Evolutionary conservation across 2,329 filamentous ascomycete species (phyloP).

Genomic region (Biscogniauxia sp.): DNA sequence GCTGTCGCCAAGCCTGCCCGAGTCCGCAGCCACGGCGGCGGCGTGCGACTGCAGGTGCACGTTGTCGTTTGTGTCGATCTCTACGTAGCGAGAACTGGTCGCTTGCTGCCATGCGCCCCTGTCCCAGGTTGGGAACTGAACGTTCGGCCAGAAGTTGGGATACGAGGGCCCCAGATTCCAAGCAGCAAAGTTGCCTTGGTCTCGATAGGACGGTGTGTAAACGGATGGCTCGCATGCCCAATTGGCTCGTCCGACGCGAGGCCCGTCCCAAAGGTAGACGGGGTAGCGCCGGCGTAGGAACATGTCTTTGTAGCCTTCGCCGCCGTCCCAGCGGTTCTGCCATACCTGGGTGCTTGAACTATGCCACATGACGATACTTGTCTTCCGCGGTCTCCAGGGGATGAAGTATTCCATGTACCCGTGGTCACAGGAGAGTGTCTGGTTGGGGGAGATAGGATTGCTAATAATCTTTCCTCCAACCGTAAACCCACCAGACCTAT

Average conservation of each 20-base stretch:
- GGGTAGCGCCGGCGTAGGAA: constrained; percentile 37
- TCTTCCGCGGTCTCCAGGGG: constrained; percentile 32
- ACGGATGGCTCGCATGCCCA: constrained; percentile 33
- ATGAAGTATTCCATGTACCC: constrained; percentile 40
- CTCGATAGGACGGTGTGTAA: constrained; percentile 33
- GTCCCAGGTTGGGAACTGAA: constrained; percentile 34
- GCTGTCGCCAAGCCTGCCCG: constrained; percentile 28
- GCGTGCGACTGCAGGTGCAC: constrained; percentile 34
- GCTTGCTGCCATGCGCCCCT: constrained; percentile 34
- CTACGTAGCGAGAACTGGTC: constrained; percentile 34
- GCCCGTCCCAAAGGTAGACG: constrained; percentile 39
- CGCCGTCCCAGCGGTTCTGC: constrained; percentile 39
- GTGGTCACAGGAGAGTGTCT: constrained; percentile 37
- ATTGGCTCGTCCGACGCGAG: constrained; percentile 36
- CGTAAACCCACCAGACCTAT: constrained; percentile 35
- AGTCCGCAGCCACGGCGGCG: constrained; percentile 34
- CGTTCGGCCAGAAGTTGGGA: constrained; percentile 32
- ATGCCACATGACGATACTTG: constrained; percentile 39
- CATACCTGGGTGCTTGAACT: constrained; percentile 37
- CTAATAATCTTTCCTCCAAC: constrained; percentile 32
- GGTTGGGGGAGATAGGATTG: constrained; percentile 28
- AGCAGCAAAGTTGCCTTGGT: constrained; percentile 34
- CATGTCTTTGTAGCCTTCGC: constrained; percentile 40
- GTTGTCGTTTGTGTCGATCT: constrained; percentile 33
- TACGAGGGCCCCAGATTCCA: constrained; percentile 37